Base-by-base conservation (phyloP, 495 filamentous ascomycete genomes). In the Chaetomidium leptoderma region DNA sequence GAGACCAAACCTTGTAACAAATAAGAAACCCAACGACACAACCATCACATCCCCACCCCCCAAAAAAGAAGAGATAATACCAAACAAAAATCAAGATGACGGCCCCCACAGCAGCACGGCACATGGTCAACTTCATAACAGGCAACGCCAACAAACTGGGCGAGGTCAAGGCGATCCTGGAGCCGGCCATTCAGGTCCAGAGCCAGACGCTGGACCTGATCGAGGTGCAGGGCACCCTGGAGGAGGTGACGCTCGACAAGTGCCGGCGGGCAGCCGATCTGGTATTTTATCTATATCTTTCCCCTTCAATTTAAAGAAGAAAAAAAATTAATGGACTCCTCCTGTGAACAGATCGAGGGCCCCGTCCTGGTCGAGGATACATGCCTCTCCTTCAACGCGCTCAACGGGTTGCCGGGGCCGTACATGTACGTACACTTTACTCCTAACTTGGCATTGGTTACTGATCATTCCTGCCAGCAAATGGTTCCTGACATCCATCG, bases 351-450 rank as follows among this genome's bases (percentile, higher is more conserved):
- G 91, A 71, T 93, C 47, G 70, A 83, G 59, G 93, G 92, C 0
- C 91, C 93, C 16, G 95, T 96, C 33, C 78, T 99, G 50, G 92
- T 95, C 21, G 93, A 99, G 70, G 93, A 99, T 74, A 97, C 93
- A 13, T 90, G 88, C 64, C 78, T 99, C 27, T 92, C 90, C 74
- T 99, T 97, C 73, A 85, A 88, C 66, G 91, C 91, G 10, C 76
- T 96, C 47, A 83, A 88, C 59, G 91, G 89, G 13, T 77, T 99
- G 37, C 93, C 93, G n/a, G 93, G 93, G 3, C 91, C 93, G 27
- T 99, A 99, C 70, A 92, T 99, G 92, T 97, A 77, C 44, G 83
- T 71, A 9, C 2, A 9, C 16, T 42, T 49, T 32, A 11, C 40
- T 24, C 46, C 23, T 43, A n/a, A 16, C 27, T 19, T 29, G 4